A percentile compares a stretch with the other conserved stretches of the same genome.
Evolutionary conservation across 176 grass and related monocot genomes (phyloP).

Genomic region (Carex pumila): DNA sequence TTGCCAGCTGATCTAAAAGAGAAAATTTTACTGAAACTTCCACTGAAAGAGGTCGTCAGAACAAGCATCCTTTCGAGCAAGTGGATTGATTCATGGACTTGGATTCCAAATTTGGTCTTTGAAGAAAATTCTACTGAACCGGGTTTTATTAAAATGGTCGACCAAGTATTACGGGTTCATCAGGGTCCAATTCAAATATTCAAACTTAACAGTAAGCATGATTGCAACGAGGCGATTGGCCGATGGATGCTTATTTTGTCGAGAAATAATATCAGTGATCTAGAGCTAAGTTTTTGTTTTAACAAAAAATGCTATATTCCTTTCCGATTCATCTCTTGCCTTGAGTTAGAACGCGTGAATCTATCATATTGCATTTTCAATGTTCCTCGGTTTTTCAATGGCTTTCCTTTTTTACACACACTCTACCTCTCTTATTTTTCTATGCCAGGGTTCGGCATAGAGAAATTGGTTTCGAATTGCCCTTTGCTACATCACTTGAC

Average conservation of each 20-base stretch:
- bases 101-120: no score
- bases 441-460: constrained; percentile 17
- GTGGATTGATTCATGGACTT: no score
- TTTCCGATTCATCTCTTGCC: not conserved
- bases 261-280: constrained; percentile 36
- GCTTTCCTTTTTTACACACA: constrained; percentile 28
- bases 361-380: constrained; percentile 13
- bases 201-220: no score
- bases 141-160: no score
- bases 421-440: constrained; percentile 18
- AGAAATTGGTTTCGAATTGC: constrained; percentile 36
- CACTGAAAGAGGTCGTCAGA: no score
- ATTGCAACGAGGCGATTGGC: constrained; percentile 1
- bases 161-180: no score
- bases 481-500: constrained; percentile 26
- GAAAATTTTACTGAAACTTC: no score
- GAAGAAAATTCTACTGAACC: no score
- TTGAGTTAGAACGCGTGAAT: constrained; percentile 8
- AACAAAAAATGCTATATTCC: no score
- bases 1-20: no score
- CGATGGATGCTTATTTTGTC: constrained; percentile 42
- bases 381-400: constrained; percentile 13
- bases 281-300: not conserved
- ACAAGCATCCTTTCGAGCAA: no score
- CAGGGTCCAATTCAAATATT: no score